Evolutionary conservation across 148 eudicot species (phyloP).

Genomic region (Vaccinium darrowii): DNA sequence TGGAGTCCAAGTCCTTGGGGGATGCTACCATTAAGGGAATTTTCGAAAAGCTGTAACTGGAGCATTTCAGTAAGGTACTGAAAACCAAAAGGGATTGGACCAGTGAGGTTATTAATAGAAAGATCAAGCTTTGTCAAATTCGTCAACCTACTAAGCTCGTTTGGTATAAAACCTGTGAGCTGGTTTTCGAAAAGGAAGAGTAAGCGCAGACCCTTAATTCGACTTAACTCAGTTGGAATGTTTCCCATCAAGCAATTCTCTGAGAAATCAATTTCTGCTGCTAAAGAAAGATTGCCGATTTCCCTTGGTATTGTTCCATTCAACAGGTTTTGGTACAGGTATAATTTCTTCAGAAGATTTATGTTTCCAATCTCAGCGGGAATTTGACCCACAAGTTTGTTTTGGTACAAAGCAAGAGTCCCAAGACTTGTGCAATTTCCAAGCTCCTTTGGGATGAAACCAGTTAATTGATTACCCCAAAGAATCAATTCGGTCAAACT

Average conservation of each 20-base stretch:
- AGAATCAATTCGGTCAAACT: conserved; percentile 65
- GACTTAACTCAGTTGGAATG: conserved; percentile 73
- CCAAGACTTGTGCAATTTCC: conserved; percentile 74
- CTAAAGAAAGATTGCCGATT: conserved; percentile 77
- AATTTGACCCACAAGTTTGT: conserved; percentile 72
- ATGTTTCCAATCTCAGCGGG: conserved; percentile 72
- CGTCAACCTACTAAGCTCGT: conserved; percentile 54
- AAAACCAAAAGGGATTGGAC: conserved; percentile 74
- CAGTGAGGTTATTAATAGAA: conserved; percentile 76
- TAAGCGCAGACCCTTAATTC: conserved; percentile 50
- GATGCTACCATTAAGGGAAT: conserved; percentile 62
- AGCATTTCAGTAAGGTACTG: conserved; percentile 59
- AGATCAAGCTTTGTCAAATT: conserved; percentile 80
- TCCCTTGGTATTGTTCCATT: conserved; percentile 86
- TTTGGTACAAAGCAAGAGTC: conserved; percentile 82
- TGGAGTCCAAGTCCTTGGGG: conserved; percentile 71
- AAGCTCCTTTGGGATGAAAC: conserved; percentile 72
- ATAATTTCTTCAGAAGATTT: conserved; percentile 46
- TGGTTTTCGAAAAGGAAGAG: conserved; percentile 77
- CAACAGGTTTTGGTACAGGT: conserved; percentile 68
- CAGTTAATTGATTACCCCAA: conserved; percentile 72
- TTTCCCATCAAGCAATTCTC: conserved; percentile 69
- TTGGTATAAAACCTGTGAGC: conserved; percentile 73
- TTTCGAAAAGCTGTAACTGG: conserved; percentile 77
- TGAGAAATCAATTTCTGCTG: conserved; percentile 76